Conservation (phyloP, 1,284 basidiomycete species). For the Moesziomyces antarcticus region DNA sequence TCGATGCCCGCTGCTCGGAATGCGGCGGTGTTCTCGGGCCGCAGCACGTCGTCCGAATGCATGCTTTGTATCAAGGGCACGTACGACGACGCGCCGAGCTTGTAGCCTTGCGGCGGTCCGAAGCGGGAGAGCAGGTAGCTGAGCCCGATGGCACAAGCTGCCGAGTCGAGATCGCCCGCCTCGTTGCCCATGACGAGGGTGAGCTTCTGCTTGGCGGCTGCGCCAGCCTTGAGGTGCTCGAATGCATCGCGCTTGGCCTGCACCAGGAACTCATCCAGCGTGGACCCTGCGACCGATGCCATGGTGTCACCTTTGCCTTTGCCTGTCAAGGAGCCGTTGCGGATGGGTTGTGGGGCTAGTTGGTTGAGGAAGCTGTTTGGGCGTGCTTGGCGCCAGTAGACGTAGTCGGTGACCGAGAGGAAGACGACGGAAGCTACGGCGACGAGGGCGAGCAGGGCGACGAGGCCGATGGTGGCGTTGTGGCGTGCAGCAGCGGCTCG, state of each 20-base stretch:
- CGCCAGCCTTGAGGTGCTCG: conserved; percentile 19
- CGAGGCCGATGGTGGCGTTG: conserved; percentile 22
- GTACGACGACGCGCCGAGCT: conserved; percentile 37
- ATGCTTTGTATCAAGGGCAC: conserved; percentile 81
- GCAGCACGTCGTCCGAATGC: conserved; percentile 77
- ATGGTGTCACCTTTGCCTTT: not conserved
- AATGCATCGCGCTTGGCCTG: conserved; percentile 33
- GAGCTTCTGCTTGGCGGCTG: conserved; percentile 21
- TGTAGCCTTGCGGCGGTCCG: conserved; percentile 17
- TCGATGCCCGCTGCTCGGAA: conserved; percentile 37
- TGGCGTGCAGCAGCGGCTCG: conserved; percentile 24
- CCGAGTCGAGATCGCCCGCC: conserved; percentile 65
- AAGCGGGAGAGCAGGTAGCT: conserved; percentile 58
- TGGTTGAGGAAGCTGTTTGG: not conserved
- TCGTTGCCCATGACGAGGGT: conserved; percentile 65
- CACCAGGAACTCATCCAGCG: conserved; percentile 20
- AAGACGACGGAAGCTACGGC: conserved; percentile 35
- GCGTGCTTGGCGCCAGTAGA: conserved; percentile 17
- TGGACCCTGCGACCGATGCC: not conserved
- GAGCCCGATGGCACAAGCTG: conserved; percentile 56
- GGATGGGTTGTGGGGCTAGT: not conserved
- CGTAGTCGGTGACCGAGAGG: conserved; percentile 28
- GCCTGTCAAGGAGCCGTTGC: not conserved
- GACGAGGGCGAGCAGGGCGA: conserved; percentile 28
- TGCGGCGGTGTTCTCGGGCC: conserved; percentile 79